Base-by-base conservation (phyloP, 495 filamentous ascomycete genomes). In the Friedmanniomyces simplex region DNA sequence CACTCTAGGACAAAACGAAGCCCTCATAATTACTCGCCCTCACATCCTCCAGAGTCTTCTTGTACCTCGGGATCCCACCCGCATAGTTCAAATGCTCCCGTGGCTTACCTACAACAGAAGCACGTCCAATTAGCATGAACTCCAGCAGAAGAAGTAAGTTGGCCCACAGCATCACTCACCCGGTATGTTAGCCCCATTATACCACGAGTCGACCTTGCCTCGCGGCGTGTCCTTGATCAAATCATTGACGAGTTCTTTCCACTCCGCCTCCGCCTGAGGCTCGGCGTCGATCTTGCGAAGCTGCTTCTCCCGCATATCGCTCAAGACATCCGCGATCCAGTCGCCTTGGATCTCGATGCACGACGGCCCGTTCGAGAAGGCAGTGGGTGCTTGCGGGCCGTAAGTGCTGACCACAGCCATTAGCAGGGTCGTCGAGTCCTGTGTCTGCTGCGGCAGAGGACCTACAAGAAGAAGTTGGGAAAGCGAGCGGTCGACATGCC, bases 391-490 rank as follows among this genome's bases (percentile, higher is more conserved):
- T 30, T 76, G 74, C 7, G 74, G 71, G 0, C 79, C 79, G 63
- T 76, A 77, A 3, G 46, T 49, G 20, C 46, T 49, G 20, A 6
- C 12, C 3, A 16, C 20, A n/a, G n/a, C n/a, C n/a, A 43, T 43
- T 43, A 43, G 39, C 39, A 20, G 28, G 10, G 4, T 32, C 28
- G 28, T 32, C 3, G 28, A 10, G 4, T 10, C 28, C 4, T 43
- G 39, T 43, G 14, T 20, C 4, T 43, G 5, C 14, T 2, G 39
- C 13, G 4, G 25, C 7, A 12, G 24, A 2, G n/a, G 4, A 21
- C 46, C 8, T 14, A 24, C 46, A 74, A 73, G 69, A 80, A 79
- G 66, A 78, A 71, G 64, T 82, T 82, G 50, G 79, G 78, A 52
- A 73, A 80, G 39, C 72, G 73, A 53, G 62, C 62, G 36, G 72